phyloP scores from a whole-genome alignment of 2,329 filamentous ascomycete species.

The Aureobasidium musti region DNA sequence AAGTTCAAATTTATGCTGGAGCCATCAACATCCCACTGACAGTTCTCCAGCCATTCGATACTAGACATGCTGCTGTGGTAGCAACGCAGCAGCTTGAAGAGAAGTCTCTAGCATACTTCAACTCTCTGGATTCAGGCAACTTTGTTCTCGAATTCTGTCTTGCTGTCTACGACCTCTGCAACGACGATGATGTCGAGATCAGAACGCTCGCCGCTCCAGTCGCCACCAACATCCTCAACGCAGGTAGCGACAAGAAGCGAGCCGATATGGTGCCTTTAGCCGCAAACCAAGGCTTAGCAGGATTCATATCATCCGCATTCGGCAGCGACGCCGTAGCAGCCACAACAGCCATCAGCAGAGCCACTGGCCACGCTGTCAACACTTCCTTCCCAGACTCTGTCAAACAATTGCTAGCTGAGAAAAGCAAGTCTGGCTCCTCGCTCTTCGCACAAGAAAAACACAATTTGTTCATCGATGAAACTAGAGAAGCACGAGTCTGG shows the following conservation, averaged over 20 bases:
- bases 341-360: constrained; percentile 14
- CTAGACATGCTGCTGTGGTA: constrained; percentile 37
- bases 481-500: constrained; percentile 74
- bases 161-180: constrained; percentile 72
- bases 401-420: constrained; percentile 39
- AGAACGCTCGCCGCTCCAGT: constrained; percentile 63
- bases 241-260: constrained; percentile 30
- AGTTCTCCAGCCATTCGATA: constrained; percentile 32
- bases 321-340: background rate
- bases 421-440: constrained; percentile 57
- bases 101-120: constrained; percentile 3
- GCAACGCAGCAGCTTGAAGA: constrained; percentile 33
- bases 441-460: constrained; percentile 90
- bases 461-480: constrained; percentile 88
- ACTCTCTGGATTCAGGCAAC: background rate
- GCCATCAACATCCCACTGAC: background rate
- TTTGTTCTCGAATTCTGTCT: constrained; percentile 59
- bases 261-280: constrained; percentile 51
- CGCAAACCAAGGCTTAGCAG: constrained; percentile 47
- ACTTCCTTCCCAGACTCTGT: constrained; percentile 34
- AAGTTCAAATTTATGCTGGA: background rate
- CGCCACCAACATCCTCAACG: constrained; percentile 50
- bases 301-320: constrained; percentile 37
- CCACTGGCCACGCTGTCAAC: constrained; percentile 26
- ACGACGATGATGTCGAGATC: constrained; percentile 91